Evolutionary conservation across 179 eudicot species (phyloP).

Genomic region (Camellia oleifera): DNA sequence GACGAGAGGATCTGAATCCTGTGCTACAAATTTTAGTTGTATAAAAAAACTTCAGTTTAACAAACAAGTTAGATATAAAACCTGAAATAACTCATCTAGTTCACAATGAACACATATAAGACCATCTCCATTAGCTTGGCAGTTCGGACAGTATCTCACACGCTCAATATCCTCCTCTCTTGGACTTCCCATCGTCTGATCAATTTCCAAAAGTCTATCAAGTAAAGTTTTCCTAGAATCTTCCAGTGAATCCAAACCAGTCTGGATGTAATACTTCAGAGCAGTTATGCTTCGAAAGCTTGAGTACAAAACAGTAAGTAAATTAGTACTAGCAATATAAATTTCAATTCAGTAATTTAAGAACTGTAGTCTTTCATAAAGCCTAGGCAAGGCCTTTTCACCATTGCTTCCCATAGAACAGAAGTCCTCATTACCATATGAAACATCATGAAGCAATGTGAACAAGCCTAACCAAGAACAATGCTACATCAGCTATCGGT

Average conservation of each 20-base stretch:
- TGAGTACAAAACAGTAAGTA: slow-evolving; percentile 14
- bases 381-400: not conserved
- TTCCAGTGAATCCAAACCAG: slow-evolving; percentile 74
- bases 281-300: slow-evolving; percentile 69
- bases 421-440: not conserved
- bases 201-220: slow-evolving; percentile 66
- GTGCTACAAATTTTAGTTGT: slow-evolving; percentile 5
- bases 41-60: slow-evolving; percentile 6
- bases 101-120: slow-evolving; percentile 83
- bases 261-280: slow-evolving; percentile 68
- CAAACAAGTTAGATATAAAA: slow-evolving; percentile 20
- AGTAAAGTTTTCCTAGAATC: slow-evolving; percentile 59
- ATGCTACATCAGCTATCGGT: no score
- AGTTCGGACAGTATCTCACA: slow-evolving; percentile 79
- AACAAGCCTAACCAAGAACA: not conserved
- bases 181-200: slow-evolving; percentile 75
- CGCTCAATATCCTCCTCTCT: slow-evolving; percentile 74
- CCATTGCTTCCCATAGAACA: not conserved
- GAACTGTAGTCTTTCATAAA: not conserved
- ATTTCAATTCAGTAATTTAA: not conserved
- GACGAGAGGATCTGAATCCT: not conserved
- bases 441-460: not conserved
- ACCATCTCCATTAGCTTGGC: slow-evolving; percentile 66
- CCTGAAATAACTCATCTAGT: slow-evolving; percentile 85
- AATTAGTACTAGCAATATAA: not conserved